Base-by-base conservation (phyloP, 371 early-diverging fungal genomes). In the Rhizopus sp. region DNA sequence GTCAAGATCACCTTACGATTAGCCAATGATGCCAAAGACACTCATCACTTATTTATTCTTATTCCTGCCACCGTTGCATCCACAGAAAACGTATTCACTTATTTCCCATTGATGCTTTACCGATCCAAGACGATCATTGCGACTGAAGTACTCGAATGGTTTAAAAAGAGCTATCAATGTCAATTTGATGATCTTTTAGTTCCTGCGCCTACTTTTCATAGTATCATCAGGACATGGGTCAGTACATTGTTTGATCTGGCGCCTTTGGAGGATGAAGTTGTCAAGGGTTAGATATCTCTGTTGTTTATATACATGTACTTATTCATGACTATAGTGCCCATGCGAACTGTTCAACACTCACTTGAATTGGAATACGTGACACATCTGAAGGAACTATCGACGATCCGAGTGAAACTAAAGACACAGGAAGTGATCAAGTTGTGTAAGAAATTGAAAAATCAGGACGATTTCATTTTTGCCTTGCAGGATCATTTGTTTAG, bases 71-170 rank as follows among this genome's bases (percentile, higher is more conserved):
- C 30, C 9, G 29, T 46, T 4, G 29, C 17, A 7, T 15, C 46
- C 9, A 15, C 10, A 16, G 8, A 9, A 5, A 23, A 23, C 3
- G 7, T 29, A 23, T 46, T 46, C 29, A 23, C 16, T 0, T 46
- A 46, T 29, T 46, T n/a, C 12, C 46, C 46, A n/a, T 7, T 46
- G 29, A 46, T 46, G 46, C 29, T 46, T 17, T 17, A 8, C 46
- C 17, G 12, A 12, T 5, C 46, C 46, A 46, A 46, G 15, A 29
- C 7, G 7, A 17, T 16, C 7, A 29, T 46, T 17, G 12, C 29
- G 8, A 16, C 16, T 2, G 46, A 29, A 7, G 46, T 46, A 8
- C 5, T 46, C 4, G 46, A 46, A 12, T 46, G 46, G 46, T 23
- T 46, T 7, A 46, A 46, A 46, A 46, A 8, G 9, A 46, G 12